A percentile compares a stretch with the other conserved stretches of the same genome.
phyloP scores from a whole-genome alignment of 768 basidiomycete genomes.

The Rhizopogon sp. region DNA sequence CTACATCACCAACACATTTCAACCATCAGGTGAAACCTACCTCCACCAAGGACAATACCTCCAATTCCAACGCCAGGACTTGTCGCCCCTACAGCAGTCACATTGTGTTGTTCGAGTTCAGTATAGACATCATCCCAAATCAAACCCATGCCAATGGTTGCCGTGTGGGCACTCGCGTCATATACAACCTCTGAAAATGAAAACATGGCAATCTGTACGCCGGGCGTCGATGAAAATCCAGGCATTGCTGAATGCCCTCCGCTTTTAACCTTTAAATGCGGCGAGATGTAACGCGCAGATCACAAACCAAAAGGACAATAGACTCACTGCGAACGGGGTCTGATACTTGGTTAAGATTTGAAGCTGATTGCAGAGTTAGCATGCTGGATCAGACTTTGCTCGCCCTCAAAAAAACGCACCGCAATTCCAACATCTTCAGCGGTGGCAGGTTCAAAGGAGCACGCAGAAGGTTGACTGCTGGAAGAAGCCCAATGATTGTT shows the following conservation, averaged over 20 bases:
- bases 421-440: slow-evolving; percentile 45
- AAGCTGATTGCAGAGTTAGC: slow-evolving; percentile 31
- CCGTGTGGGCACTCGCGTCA: slow-evolving; percentile 32
- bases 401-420: slow-evolving; percentile 22
- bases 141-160: slow-evolving; percentile 32
- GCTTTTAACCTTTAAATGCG: slow-evolving; percentile 46
- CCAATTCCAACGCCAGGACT: slow-evolving; percentile 54
- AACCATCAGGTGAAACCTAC: slow-evolving; percentile 12
- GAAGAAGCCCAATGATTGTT: slow-evolving; percentile 49
- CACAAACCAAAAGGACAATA: not conserved
- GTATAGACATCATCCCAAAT: slow-evolving; percentile 53
- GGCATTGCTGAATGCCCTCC: slow-evolving; percentile 54
- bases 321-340: slow-evolving; percentile 52
- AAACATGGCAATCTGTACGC: slow-evolving; percentile 54
- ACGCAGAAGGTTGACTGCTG: slow-evolving; percentile 40
- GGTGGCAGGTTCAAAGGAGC: slow-evolving; percentile 56
- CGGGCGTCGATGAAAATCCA: slow-evolving; percentile 55
- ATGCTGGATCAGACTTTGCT: not conserved
- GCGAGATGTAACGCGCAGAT: not conserved
- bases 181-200: slow-evolving; percentile 43
- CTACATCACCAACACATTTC: not conserved
- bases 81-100: slow-evolving; percentile 56
- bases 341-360: slow-evolving; percentile 36
- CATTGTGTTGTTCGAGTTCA: slow-evolving; percentile 41
- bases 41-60: slow-evolving; percentile 56